Conservation (phyloP, 2,329 filamentous ascomycete species). For the Pseudocercospora ulei region DNA sequence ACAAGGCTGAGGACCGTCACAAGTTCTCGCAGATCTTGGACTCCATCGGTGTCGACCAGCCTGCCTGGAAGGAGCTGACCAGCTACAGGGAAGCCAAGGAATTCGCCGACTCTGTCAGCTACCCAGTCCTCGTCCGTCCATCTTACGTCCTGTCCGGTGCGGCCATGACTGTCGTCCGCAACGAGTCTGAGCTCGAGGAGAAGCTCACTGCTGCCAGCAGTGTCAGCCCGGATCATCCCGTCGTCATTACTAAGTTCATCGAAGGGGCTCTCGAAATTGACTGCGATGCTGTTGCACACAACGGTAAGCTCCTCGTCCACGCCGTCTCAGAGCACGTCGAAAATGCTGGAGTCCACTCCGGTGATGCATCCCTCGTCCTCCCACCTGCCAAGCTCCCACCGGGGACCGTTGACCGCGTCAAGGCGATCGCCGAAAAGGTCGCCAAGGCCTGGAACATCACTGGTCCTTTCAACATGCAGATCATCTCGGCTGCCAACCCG, state of each 20-base stretch:
- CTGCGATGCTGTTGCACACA: constrained; percentile 80
- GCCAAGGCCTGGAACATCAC: constrained; percentile 96
- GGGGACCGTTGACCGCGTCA: constrained; percentile 70
- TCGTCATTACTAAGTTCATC: constrained; percentile 97
- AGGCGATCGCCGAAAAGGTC: constrained; percentile 92
- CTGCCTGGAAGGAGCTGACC: constrained; percentile 93
- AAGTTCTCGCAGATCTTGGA: constrained; percentile 98
- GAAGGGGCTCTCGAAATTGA: constrained; percentile 95
- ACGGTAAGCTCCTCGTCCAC: constrained; percentile 79
- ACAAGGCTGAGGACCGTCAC: constrained; percentile 94
- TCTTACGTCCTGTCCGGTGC: constrained; percentile 94
- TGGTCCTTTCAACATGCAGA: constrained; percentile 99
- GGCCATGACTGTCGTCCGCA: constrained; percentile 94
- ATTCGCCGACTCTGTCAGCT: constrained; percentile 76
- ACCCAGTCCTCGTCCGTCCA: constrained; percentile 89
- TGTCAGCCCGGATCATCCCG: constrained; percentile 91
- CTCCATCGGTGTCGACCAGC: constrained; percentile 92
- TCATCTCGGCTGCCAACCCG: constrained; percentile 80
- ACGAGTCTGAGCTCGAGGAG: constrained; percentile 79
- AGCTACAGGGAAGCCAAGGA: constrained; percentile 77
- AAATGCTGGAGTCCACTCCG: constrained; percentile 94
- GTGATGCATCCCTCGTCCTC: constrained; percentile 87
- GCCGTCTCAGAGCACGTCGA: constrained; percentile 94
- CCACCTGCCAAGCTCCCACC: constrained; percentile 74
- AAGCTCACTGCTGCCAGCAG: constrained; percentile 84